Evolutionary conservation across 345 rosid species (phyloP), one percentile per base, ranked within the genome.

Genomic region (Salix arbutifolia): DNA sequence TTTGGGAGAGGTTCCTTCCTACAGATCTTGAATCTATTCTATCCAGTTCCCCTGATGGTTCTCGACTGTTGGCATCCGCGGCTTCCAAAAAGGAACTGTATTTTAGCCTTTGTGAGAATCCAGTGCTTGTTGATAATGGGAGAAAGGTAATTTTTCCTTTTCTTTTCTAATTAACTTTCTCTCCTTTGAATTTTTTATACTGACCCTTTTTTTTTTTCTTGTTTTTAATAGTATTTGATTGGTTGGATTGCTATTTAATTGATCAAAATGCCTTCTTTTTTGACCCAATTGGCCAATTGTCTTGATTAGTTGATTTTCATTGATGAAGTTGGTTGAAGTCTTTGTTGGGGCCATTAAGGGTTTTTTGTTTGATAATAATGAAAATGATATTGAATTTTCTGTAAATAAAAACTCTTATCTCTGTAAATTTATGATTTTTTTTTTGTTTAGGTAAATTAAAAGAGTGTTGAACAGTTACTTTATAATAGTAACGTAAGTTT

Each of bases 1-100:
- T 90, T 7, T 90, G 96, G 97, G 83, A 80, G 7, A 60, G 53
- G 23, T 92, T 92, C 81, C 81, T 92, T 40, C 94, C 91, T 0
- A 25, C 83, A 14, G 88, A 88, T 9, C 80, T 80, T 46, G 23
- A 52, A 1, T 52, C 76, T 56, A 48, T 85, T 5, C 30, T 89
- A 21, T 77, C 87, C 10, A 23, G 28, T 0, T 74, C 89, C 33
- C n/a, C 8, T 50, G 38, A 30, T 25, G 73, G 72, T 42, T 37
- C 26, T 21, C 19, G 13, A 18, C 28, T 60, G 8, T 18, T 68
- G 2, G 21, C 71, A 5, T 66, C 67, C 0, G 38, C 31, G 28
- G 40, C 78, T 17, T 84, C 92, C 61, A 87, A 80, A 78, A 93
- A 91, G 60, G 81, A 84, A 37, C 76, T 89, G 7, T 90, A 74